Evolutionary conservation across 805 yeast genomes (phyloP).

Genomic region (Spathaspora boniae): DNA sequence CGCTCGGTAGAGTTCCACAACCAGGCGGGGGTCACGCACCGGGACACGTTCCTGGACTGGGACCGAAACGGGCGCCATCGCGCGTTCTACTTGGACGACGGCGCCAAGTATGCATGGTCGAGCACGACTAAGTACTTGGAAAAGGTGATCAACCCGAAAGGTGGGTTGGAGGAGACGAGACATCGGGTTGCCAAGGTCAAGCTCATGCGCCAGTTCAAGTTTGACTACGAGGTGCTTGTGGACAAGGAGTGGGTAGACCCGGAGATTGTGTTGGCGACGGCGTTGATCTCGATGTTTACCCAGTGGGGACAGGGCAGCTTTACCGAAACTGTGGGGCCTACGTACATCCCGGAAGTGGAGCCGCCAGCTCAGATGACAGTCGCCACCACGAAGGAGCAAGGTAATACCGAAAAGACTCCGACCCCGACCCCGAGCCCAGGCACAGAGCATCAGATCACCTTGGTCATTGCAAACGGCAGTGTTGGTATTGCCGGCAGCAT

Average conservation of each 20-base stretch:
- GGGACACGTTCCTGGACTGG: slow-evolving; percentile 31
- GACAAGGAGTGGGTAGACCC: slow-evolving; percentile 46
- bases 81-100: slow-evolving; percentile 50
- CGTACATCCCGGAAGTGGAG: slow-evolving; percentile 20
- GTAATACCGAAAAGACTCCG: too few species aligned
- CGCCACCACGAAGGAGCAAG: too few species aligned
- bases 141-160: slow-evolving; percentile 50
- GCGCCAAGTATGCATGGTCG: slow-evolving; percentile 55
- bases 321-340: slow-evolving; percentile 54
- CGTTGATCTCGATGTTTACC: slow-evolving; percentile 59
- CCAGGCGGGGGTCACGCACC: slow-evolving; percentile 42
- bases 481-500: too few species aligned
- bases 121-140: slow-evolving; percentile 50
- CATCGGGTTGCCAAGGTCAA: slow-evolving; percentile 53
- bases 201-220: slow-evolving; percentile 54
- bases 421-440: too few species aligned
- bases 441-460: too few species aligned
- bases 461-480: too few species aligned
- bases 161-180: slow-evolving; percentile 53
- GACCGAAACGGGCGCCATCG: slow-evolving; percentile 39
- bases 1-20: slow-evolving; percentile 49
- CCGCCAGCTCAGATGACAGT: too few species aligned
- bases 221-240: slow-evolving; percentile 56
- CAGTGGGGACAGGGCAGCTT: slow-evolving; percentile 60
- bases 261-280: slow-evolving; percentile 58